Percentiles rank a stretch among this genome's conserved stretches.
Conservation (phyloP, 345 rosid species). For the Linum tenue region DNA sequence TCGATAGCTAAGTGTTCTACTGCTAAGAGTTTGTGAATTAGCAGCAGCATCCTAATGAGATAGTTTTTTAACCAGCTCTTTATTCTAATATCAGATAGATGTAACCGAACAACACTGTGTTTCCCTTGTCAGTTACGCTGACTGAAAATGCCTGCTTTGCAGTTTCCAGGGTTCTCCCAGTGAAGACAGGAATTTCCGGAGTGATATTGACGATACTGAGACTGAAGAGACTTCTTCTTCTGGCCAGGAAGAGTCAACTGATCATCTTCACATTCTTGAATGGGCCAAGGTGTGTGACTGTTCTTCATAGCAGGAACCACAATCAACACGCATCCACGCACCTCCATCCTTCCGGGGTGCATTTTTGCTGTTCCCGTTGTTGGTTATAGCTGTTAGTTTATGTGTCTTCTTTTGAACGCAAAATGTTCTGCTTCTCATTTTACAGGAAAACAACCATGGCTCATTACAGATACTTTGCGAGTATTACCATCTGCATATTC, state of each 20-base stretch:
- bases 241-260: constrained; percentile 70
- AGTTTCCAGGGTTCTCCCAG: constrained; percentile 73
- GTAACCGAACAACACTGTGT: background rate
- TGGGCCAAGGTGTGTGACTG: constrained; percentile 73
- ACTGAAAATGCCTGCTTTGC: constrained; percentile 14
- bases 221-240: constrained; percentile 76
- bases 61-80: background rate
- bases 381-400: background rate
- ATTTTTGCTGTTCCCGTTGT: background rate
- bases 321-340: background rate
- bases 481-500: constrained; percentile 53
- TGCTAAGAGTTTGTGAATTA: background rate
- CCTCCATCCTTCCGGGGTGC: background rate
- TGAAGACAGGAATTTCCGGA: constrained; percentile 55
- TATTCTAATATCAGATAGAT: background rate
- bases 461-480: constrained; percentile 72
- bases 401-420: background rate
- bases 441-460: constrained; percentile 70
- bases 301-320: background rate
- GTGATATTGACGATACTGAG: constrained; percentile 62
- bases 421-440: constrained; percentile 5
- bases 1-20: background rate
- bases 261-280: constrained; percentile 66
- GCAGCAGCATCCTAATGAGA: background rate
- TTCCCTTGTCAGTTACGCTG: background rate